Base-by-base conservation (phyloP, 805 yeast species). In the Metschnikowia rubicola region DNA sequence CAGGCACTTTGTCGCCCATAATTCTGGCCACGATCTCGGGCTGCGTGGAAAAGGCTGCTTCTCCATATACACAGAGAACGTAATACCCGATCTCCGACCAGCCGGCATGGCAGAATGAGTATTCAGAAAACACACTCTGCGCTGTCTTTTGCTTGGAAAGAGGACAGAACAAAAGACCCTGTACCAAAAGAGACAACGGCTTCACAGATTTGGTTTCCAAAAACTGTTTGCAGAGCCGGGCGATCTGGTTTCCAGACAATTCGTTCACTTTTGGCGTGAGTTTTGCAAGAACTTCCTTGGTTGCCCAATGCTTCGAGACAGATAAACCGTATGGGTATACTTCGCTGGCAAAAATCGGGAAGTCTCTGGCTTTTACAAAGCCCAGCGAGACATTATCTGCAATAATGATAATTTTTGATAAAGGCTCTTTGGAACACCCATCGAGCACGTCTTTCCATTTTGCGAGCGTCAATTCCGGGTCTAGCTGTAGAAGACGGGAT, bases 291-390 rank as follows among this genome's bases (percentile, higher is more conserved):
- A 77, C 71, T 4, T 57, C 60, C 4, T 43, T 37, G 8, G 60
- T 47, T 10, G 49, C 43, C 73, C 73, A 70, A 11, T 51, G 36
- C 10, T 17, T 8, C 30, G 58, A 48, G 2, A 41, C 47, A 10
- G 51, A 34, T 11, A 66, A 53, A 8, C 59, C 67, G 15, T 43
- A 40, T 12, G 66, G 62, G 81, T 85, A 82, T 10, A 72, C 62
- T 1, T 52, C 52, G 8, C 66, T 60, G 41, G 79, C 67, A 52
- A 84, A 84, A 4, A 65, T 58, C 3, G 63, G 63, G 28, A 80
- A 65, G 45, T 83, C 88, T 70, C 91, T 78, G 4, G 83, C 82
- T 54, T 70, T 77, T 10, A 72, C 66, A 58, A 73, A 78, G 19
- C 84, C 77, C 12, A 68, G 64, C 1, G 77, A 61, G n/a, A 80